Conservation (phyloP, 108 stramenopile genomes). For the Cyclotella baltica region DNA sequence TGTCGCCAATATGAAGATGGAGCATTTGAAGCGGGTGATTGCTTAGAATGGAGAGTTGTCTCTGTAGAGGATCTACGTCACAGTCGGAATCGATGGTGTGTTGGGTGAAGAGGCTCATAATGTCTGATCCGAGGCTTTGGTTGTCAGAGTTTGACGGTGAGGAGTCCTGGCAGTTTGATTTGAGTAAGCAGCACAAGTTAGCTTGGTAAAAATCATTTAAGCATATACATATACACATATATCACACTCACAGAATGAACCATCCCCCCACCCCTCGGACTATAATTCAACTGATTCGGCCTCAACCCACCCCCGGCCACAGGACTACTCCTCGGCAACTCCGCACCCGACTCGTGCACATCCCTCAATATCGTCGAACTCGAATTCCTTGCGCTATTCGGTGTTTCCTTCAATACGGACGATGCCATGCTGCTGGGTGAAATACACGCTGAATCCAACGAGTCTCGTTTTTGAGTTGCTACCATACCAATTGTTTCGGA, state of each 20-base stretch:
- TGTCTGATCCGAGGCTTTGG: conserved; percentile 37
- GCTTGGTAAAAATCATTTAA: background rate
- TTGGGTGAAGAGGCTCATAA: conserved; percentile 39
- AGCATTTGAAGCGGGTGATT: conserved; percentile 35
- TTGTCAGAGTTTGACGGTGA: conserved; percentile 28
- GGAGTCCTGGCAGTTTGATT: background rate
- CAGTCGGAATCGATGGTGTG: conserved; percentile 37
- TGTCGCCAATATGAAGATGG: conserved; percentile 33
- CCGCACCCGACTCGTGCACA: conserved; percentile 50
- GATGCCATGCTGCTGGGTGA: conserved; percentile 35
- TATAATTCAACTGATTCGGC: conserved; percentile 47
- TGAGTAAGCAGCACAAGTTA: background rate
- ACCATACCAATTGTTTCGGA: background rate
- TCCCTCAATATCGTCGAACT: conserved; percentile 49
- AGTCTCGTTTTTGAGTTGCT: conserved; percentile 22
- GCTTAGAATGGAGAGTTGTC: conserved; percentile 39
- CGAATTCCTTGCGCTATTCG: conserved; percentile 51
- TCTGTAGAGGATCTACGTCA: conserved; percentile 16
- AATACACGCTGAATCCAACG: conserved; percentile 39
- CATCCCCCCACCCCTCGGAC: conserved; percentile 24
- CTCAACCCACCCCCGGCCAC: background rate
- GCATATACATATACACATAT: background rate
- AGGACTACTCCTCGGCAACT: conserved; percentile 21
- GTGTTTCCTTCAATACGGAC: conserved; percentile 37
- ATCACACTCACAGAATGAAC: background rate